phyloP scores from a whole-genome alignment of 1,139 yeast genomes.

The Lodderomyces theae region DNA sequence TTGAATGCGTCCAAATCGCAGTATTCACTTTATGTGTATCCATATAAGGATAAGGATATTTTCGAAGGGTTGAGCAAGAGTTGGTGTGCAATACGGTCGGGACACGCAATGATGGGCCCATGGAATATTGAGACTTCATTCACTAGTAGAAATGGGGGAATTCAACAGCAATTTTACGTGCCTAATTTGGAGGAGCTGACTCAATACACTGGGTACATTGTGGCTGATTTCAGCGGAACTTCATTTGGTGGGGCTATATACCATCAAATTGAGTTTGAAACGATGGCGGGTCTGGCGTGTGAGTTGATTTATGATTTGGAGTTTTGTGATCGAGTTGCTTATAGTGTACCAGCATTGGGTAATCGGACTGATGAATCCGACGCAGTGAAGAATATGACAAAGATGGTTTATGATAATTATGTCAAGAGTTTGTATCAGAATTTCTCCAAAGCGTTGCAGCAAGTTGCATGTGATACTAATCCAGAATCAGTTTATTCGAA shows the following conservation, averaged over 20 bases:
- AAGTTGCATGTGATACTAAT: slow-evolving; percentile 72
- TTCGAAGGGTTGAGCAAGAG: slow-evolving; percentile 51
- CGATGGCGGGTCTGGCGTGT: slow-evolving; percentile 60
- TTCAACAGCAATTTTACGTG: slow-evolving; percentile 61
- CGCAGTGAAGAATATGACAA: slow-evolving; percentile 22
- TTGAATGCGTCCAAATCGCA: slow-evolving; percentile 32
- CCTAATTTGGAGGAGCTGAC: slow-evolving; percentile 61
- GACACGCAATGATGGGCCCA: slow-evolving; percentile 35
- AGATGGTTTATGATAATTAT: slow-evolving; percentile 55
- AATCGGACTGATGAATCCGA: slow-evolving; percentile 6
- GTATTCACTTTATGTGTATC: slow-evolving; percentile 48
- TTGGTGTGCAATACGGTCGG: slow-evolving; percentile 68
- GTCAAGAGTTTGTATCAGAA: slow-evolving; percentile 58
- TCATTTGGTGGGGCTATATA: slow-evolving; percentile 67
- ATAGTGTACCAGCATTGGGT: slow-evolving; percentile 74
- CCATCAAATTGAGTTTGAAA: slow-evolving; percentile 56
- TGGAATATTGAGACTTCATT: slow-evolving; percentile 32
- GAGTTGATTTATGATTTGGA: slow-evolving; percentile 69
- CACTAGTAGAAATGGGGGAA: slow-evolving; percentile 48
- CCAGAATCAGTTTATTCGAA: slow-evolving; percentile 74
- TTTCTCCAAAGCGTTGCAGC: slow-evolving; percentile 74
- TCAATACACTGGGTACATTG: slow-evolving; percentile 62
- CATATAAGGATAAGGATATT: slow-evolving; percentile 36
- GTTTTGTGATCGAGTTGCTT: slow-evolving; percentile 81
- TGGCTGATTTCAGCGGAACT: slow-evolving; percentile 46